phyloP scores from a whole-genome alignment of 768 basidiomycete species.

The Mycena maculata region DNA sequence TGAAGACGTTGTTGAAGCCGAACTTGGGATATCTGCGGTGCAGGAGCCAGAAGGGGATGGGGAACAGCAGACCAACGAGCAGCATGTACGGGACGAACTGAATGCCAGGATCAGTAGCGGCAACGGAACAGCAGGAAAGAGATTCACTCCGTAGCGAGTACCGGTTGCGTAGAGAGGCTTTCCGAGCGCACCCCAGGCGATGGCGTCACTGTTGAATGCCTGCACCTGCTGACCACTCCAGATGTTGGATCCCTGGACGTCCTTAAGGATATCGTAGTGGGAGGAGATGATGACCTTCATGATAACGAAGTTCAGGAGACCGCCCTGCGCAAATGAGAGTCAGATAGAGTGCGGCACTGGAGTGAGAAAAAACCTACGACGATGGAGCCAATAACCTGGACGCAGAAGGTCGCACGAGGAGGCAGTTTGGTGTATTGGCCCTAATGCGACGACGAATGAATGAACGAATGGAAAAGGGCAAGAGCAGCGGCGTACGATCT shows the following conservation, averaged over 20 bases:
- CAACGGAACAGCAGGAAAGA: slow-evolving; percentile 27
- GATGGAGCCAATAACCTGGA: slow-evolving; percentile 65
- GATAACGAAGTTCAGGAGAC: slow-evolving; percentile 61
- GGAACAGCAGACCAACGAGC: slow-evolving; percentile 59
- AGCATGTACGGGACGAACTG: slow-evolving; percentile 59
- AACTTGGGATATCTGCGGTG: slow-evolving; percentile 60
- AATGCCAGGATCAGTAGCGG: slow-evolving; percentile 22
- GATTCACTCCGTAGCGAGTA: slow-evolving; percentile 55
- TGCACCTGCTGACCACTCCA: slow-evolving; percentile 68
- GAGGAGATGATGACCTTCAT: slow-evolving; percentile 57
- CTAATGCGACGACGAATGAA: slow-evolving; percentile 25
- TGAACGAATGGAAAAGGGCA: neutral
- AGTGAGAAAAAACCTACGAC: slow-evolving; percentile 46
- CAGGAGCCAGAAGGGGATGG: slow-evolving; percentile 63
- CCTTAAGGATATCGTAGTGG: slow-evolving; percentile 54
- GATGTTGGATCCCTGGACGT: slow-evolving; percentile 62
- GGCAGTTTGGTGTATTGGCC: slow-evolving; percentile 65
- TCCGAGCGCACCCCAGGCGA: slow-evolving; percentile 67
- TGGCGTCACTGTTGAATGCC: slow-evolving; percentile 62
- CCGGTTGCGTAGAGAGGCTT: slow-evolving; percentile 58
- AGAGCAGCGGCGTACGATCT: slow-evolving; percentile 38
- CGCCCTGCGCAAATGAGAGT: slow-evolving; percentile 50
- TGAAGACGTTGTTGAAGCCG: slow-evolving; percentile 58
- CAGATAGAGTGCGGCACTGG: no score
- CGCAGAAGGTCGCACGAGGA: slow-evolving; percentile 66